These are phyloP conservation scores for Fusarium napiforme DNA, from an alignment of 2,329 filamentous ascomycete genomes.

Conservation along the genomic window DNA sequence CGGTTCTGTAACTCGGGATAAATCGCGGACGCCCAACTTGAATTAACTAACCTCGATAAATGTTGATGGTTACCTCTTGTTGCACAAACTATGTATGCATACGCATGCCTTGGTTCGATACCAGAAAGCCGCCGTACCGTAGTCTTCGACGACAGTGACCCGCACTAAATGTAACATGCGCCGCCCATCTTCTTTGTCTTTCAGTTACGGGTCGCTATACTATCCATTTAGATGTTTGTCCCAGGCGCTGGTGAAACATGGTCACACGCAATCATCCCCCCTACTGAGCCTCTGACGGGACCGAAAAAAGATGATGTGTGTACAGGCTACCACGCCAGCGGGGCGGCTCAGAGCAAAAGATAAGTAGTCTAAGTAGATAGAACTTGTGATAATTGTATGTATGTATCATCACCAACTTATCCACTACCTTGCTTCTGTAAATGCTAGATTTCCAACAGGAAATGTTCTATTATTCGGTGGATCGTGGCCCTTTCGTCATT, in stretches of 20 bases:
- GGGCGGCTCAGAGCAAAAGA: conserved; percentile 25
- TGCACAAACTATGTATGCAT: background rate
- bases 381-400: conserved; percentile 20
- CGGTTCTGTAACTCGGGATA: background rate
- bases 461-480: conserved; percentile 14
- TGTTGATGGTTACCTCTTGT: background rate
- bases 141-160: background rate
- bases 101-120: conserved; percentile 1
- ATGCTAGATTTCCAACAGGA: conserved; percentile 14
- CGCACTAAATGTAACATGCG: conserved; percentile 16
- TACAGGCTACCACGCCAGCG: conserved; percentile 36
- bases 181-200: conserved; percentile 15
- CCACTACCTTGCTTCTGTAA: conserved; percentile 10
- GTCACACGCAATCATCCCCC: conserved; percentile 30
- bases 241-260: conserved; percentile 41
- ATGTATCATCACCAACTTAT: conserved; percentile 34
- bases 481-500: conserved; percentile 27
- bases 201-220: background rate
- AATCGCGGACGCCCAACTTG: background rate
- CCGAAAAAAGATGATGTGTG: conserved; percentile 25
- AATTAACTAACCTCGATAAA: background rate
- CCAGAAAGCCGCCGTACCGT: conserved; percentile 1
- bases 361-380: background rate
- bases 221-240: conserved; percentile 18
- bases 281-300: conserved; percentile 4